Percentiles rank a stretch among this genome's conserved stretches.
These are phyloP conservation scores for Apostasia shenzhenica DNA, from an alignment of 106 monocot species.

Conservation along the genomic window DNA sequence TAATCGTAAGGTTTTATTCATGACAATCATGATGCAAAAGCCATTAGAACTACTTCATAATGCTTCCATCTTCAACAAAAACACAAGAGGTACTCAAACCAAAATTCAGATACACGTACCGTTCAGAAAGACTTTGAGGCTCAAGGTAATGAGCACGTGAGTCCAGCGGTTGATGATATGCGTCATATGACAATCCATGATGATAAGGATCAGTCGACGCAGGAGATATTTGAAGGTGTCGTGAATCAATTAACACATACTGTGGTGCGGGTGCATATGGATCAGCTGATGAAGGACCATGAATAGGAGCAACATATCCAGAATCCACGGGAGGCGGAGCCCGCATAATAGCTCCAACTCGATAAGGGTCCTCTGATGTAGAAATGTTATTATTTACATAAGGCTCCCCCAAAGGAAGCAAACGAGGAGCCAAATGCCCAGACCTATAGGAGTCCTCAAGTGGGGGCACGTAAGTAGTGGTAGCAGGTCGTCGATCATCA, in stretches of 20 bases:
- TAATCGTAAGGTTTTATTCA: too few relatives aligned
- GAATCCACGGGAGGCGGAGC: constrained; percentile 12
- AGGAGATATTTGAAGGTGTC: not conserved
- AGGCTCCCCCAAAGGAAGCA: not conserved
- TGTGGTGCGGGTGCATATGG: constrained; percentile 3
- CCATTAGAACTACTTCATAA: too few relatives aligned
- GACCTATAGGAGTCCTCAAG: constrained; percentile 13
- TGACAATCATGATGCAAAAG: too few relatives aligned
- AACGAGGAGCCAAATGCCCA: not conserved
- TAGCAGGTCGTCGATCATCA: constrained; percentile 3
- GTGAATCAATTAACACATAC: not conserved
- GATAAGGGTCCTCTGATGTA: constrained; percentile 13
- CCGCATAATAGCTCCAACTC: not conserved
- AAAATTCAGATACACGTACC: not conserved
- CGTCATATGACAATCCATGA: not conserved
- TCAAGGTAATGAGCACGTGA: not conserved
- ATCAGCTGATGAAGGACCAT: constrained; percentile 6
- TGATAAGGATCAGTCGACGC: not conserved
- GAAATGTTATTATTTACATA: constrained; percentile 5
- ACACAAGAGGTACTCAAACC: too few relatives aligned
- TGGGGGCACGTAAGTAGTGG: constrained; percentile 8
- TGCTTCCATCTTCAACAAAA: too few relatives aligned
- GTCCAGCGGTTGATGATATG: constrained; percentile 3
- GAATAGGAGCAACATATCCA: constrained; percentile 2
- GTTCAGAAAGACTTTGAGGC: not conserved